These are phyloP conservation scores for Voacanga thouarsii DNA, from an alignment of 257 asterid genomes.

Conservation along the genomic window DNA sequence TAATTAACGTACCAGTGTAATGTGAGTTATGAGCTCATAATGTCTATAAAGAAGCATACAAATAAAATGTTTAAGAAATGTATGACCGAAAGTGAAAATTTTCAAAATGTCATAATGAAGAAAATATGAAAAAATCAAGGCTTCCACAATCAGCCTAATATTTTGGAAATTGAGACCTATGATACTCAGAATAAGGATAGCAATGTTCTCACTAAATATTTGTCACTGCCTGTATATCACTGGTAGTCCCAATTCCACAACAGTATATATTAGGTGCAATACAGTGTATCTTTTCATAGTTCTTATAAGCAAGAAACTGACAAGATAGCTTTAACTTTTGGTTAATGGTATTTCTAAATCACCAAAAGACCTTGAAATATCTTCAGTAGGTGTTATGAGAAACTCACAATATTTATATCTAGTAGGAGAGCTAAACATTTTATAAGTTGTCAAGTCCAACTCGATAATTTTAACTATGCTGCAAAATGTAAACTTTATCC, in stretches of 20 bases:
- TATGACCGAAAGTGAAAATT: neutral
- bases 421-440: too few species aligned
- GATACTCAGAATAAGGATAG: neutral
- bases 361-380: too few species aligned
- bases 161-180: neutral
- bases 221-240: slow-evolving; percentile 93
- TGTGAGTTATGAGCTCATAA: slow-evolving; percentile 92
- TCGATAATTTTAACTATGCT: too few species aligned
- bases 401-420: too few species aligned
- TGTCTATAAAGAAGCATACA: slow-evolving; percentile 45
- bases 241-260: slow-evolving; percentile 93
- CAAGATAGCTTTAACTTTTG: too few species aligned
- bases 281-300: too few species aligned
- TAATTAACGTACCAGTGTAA: slow-evolving; percentile 78
- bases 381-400: too few species aligned
- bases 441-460: too few species aligned
- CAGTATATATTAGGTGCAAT: slow-evolving; percentile 12
- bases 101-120: neutral
- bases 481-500: too few species aligned
- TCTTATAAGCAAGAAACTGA: too few species aligned
- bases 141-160: neutral
- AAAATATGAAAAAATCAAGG: neutral
- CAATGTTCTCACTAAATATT: slow-evolving; percentile 32
- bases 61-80: slow-evolving; percentile 1
- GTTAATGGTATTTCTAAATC: too few species aligned